Evolutionary conservation across 2,329 filamentous ascomycete genomes (phyloP), one percentile per base, ranked within the genome.

Genomic region (Pezicula neosporulosa): DNA sequence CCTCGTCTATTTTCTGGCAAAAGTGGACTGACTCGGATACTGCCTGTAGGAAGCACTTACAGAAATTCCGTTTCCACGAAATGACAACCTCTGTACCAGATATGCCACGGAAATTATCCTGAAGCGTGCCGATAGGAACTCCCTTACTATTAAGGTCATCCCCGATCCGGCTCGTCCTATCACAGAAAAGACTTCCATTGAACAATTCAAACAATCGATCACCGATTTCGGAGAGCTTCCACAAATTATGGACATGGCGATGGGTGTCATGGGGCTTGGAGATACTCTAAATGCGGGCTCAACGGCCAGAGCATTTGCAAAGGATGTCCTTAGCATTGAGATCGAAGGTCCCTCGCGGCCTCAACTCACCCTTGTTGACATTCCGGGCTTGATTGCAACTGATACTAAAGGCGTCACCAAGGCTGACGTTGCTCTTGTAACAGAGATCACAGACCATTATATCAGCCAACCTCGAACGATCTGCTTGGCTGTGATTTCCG

Each of bases 61-160:
- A 0, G 80, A 80, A 21, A 81, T 83, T 9, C 76, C 77, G 0
- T 86, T 86, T 43, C 83, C 82, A 0, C 71, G 77, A 50, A 79
- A 81, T 54, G 79, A 80, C 47, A 80, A 76, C 44, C 73, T 83
- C 2, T 86, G 82, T 58, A 86, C 83, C 0, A 72, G 82, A 16
- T 85, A 73, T 57, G 72, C 74, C 0, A 77, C 74, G 0, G 69
- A 77, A 51, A 77, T 78, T 42, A 72, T 67, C n/a, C 70, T 72
- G 6, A 62, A 65, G 9, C 56, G 56, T 12, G 62, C 49, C 6
- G 24, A 44, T 5, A 42, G n/a, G 0, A 43, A 83, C 53, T 76
- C 81, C 4, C 66, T 81, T 49, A 75, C 67, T 4, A 73, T 82
- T 30, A 76, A 76, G 48, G 80, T 83, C 58, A 81, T 80, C 15